phyloP scores from a whole-genome alignment of 306 rosid species.

The Cucurbita ficifolia region DNA sequence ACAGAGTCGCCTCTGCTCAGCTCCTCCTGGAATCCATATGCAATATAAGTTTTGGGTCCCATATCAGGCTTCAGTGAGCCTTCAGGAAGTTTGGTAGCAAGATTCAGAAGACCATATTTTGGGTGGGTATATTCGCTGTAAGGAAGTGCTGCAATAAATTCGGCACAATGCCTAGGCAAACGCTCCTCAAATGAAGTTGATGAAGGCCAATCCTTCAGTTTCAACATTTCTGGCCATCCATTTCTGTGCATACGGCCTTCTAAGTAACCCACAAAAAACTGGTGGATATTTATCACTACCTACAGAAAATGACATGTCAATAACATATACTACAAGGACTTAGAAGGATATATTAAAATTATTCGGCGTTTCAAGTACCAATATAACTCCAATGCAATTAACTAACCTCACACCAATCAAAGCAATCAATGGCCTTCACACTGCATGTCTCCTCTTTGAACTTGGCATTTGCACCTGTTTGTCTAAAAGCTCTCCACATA shows the following conservation, averaged over 20 bases:
- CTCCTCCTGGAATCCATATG: conserved; percentile 26
- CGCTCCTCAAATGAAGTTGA: conserved; percentile 31
- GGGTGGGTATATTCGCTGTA: conserved; percentile 30
- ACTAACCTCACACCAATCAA: conserved; percentile 35
- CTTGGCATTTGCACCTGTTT: conserved; percentile 23
- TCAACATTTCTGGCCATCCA: conserved; percentile 34
- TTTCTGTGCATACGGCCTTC: conserved; percentile 18
- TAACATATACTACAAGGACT: not conserved
- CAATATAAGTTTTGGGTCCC: conserved; percentile 35
- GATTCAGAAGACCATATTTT: conserved; percentile 20
- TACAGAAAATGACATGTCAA: conserved; percentile 7
- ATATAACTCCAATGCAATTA: not conserved
- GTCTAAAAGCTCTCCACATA: conserved; percentile 38
- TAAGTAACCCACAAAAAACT: conserved; percentile 26
- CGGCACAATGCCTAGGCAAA: conserved; percentile 31
- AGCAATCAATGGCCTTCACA: conserved; percentile 30
- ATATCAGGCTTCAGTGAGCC: conserved; percentile 25
- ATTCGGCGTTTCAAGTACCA: not conserved
- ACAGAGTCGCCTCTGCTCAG: conserved; percentile 32
- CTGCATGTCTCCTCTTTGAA: conserved; percentile 32
- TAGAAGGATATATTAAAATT: not conserved
- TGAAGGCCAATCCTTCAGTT: conserved; percentile 35
- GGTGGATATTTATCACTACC: conserved; percentile 32
- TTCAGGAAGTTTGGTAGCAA: conserved; percentile 27
- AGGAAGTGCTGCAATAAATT: conserved; percentile 27